A percentile compares a stretch with the other conserved stretches of the same genome.
Conservation (phyloP, 768 basidiomycete genomes). For the Tricholoma hemisulphureum region DNA sequence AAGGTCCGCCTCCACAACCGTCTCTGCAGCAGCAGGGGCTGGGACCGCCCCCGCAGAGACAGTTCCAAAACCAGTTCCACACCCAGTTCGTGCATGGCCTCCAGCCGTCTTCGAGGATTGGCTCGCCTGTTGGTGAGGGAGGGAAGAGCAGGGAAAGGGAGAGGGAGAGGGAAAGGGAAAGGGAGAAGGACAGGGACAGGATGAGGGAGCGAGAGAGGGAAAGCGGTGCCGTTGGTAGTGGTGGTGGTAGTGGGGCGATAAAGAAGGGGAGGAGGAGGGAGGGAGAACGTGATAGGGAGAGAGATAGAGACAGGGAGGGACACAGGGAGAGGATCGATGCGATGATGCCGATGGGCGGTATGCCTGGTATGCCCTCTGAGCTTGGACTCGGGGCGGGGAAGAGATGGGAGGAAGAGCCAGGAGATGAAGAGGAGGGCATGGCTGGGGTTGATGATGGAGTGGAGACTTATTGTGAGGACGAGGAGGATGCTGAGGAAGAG, state of each 20-base stretch:
- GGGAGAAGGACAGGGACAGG: constrained; percentile 13
- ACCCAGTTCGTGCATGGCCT: constrained; percentile 27
- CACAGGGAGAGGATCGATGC: constrained; percentile 7
- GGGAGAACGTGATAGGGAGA: constrained; percentile 4
- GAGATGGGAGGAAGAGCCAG: constrained; percentile 6
- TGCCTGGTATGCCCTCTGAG: constrained; percentile 2
- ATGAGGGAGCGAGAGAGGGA: constrained; percentile 27
- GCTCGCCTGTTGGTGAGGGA: constrained; percentile 15
- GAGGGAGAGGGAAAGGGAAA: constrained; percentile 13
- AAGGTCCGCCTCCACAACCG: constrained; percentile 4
- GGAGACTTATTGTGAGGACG: neutral
- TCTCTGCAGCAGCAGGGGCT: too few relatives aligned
- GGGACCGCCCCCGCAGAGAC: constrained; percentile 23
- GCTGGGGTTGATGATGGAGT: neutral
- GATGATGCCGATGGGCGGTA: constrained; percentile 7
- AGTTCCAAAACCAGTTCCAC: constrained; percentile 32
- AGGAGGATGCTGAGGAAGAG: neutral
- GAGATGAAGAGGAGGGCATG: constrained; percentile 1
- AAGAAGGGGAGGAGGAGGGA: constrained; percentile 8
- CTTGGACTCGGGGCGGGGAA: constrained; percentile 8
- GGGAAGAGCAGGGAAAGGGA: constrained; percentile 16
- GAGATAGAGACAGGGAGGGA: constrained; percentile 12
- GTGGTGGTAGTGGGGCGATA: neutral
- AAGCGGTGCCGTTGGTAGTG: neutral
- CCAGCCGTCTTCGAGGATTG: constrained; percentile 10